phyloP scores from a whole-genome alignment of 352 stramenopile species.

The Phytophthora tubulina region DNA sequence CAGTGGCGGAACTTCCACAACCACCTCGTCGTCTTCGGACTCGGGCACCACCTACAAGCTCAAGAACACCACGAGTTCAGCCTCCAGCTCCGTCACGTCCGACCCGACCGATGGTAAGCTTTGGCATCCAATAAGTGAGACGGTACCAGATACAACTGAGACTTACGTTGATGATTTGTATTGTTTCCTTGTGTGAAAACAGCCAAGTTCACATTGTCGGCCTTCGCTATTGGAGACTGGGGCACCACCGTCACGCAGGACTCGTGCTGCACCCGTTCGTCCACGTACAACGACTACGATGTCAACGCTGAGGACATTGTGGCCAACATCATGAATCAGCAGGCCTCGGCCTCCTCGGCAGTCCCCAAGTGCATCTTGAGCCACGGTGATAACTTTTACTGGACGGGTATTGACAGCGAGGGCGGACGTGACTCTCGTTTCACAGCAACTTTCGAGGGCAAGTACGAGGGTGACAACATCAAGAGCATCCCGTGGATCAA shows the following conservation, averaged over 20 bases:
- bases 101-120: constrained; percentile 58
- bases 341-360: constrained; percentile 41
- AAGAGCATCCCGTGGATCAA: constrained; percentile 68
- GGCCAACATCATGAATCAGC: constrained; percentile 68
- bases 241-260: constrained; percentile 65
- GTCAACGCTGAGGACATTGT: constrained; percentile 75
- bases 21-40: constrained; percentile 21
- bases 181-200: constrained; percentile 6
- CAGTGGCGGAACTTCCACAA: constrained; percentile 15
- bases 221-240: constrained; percentile 82
- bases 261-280: constrained; percentile 79
- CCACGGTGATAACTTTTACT: constrained; percentile 82
- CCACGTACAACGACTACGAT: constrained; percentile 69
- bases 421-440: constrained; percentile 59
- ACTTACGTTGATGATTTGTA: constrained; percentile 26
- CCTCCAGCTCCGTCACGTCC: constrained; percentile 50
- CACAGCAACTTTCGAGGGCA: constrained; percentile 63
- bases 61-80: constrained; percentile 32
- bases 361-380: constrained; percentile 70
- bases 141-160: neutral
- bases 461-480: constrained; percentile 61
- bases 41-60: constrained; percentile 41
- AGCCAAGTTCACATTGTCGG: constrained; percentile 58
- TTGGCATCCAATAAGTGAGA: constrained; percentile 16
- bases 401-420: constrained; percentile 60